Evolutionary conservation across 331 rosid species (phyloP).

Genomic region (Acacia pycnantha): DNA sequence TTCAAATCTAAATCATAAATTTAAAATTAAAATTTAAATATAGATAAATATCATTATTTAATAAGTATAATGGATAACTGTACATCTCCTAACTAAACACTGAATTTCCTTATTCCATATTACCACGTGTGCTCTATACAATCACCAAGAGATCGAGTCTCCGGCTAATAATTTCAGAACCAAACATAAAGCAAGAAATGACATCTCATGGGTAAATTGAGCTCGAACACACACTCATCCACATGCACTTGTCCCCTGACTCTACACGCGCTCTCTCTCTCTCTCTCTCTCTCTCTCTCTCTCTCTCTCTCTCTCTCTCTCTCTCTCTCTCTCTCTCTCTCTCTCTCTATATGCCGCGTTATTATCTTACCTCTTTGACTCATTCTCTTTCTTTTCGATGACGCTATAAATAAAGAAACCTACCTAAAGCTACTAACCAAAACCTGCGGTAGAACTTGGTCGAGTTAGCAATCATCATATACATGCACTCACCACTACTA

Average conservation of each 20-base stretch:
- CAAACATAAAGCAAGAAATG: constrained; percentile 23
- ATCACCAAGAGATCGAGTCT: no score
- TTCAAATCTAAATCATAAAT: no score
- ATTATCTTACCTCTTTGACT: neutral
- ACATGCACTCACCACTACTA: neutral
- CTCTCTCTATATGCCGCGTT: neutral
- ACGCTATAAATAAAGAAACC: constrained; percentile 22
- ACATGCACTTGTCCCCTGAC: constrained; percentile 40
- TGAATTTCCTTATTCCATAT: no score
- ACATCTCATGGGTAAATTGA: constrained; percentile 39
- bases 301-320: constrained; percentile 14
- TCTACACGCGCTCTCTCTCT: neutral
- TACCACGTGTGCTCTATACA: no score
- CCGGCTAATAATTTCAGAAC: neutral
- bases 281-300: constrained; percentile 6
- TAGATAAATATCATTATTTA: no score
- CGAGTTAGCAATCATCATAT: neutral
- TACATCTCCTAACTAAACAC: no score
- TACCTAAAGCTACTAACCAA: neutral
- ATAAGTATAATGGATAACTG: no score
- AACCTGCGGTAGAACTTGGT: neutral
- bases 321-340: constrained; percentile 5
- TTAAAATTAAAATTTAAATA: no score
- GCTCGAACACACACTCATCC: constrained; percentile 22
- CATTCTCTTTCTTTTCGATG: neutral